Conservation (phyloP, 208 protist genomes). For the Crithidia brevicula region DNA sequence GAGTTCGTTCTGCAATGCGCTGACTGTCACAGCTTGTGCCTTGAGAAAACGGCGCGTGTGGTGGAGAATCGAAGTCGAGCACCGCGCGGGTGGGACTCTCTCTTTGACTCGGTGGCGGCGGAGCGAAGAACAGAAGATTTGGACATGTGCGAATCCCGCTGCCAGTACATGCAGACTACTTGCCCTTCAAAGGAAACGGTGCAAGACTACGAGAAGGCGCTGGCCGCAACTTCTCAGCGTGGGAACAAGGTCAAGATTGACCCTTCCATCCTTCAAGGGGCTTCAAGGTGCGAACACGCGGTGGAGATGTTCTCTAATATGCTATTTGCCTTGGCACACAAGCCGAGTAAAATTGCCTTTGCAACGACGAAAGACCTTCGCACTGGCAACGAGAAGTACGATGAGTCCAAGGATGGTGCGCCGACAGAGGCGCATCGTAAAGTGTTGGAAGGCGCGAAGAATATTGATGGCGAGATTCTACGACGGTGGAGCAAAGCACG, state of each 20-base stretch:
- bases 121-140: slow-evolving; percentile 59
- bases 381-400: slow-evolving; percentile 5
- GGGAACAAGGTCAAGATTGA: slow-evolving; percentile 20
- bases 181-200: slow-evolving; percentile 46
- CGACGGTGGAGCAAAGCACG: slow-evolving; percentile 54
- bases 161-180: slow-evolving; percentile 37
- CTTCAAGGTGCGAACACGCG: slow-evolving; percentile 71
- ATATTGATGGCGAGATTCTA: slow-evolving; percentile 54
- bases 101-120: slow-evolving; percentile 59
- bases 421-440: slow-evolving; percentile 57
- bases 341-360: slow-evolving; percentile 80
- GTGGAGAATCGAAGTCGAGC: slow-evolving; percentile 70
- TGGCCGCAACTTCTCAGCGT: not conserved
- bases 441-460: slow-evolving; percentile 42
- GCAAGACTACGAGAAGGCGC: slow-evolving; percentile 40
- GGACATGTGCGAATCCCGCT: slow-evolving; percentile 48
- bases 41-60: slow-evolving; percentile 54
- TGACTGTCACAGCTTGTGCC: slow-evolving; percentile 67
- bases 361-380: slow-evolving; percentile 1
- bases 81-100: slow-evolving; percentile 59
- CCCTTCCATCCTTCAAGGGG: slow-evolving; percentile 36
- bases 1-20: slow-evolving; percentile 59
- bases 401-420: slow-evolving; percentile 24
- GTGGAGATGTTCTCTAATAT: slow-evolving; percentile 53
- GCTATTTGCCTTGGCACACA: slow-evolving; percentile 75